These are phyloP conservation scores for Aspergillus hortae DNA, from an alignment of 2,329 filamentous ascomycete genomes.

Conservation along the genomic window DNA sequence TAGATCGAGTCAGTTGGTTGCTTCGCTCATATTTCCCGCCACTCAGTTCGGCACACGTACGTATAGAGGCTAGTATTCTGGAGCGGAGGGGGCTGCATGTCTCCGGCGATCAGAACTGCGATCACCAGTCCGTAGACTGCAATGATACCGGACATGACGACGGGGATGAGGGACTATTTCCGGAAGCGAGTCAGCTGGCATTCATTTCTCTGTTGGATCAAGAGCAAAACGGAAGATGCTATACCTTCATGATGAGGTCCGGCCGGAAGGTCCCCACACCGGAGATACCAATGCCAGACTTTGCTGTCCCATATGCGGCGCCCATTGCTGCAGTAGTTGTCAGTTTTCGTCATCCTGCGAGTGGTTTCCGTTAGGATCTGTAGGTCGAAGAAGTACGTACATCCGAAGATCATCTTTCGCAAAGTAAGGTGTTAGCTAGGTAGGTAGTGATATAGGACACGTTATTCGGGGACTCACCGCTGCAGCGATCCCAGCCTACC, in stretches of 20 bases:
- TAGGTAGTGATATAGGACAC: background rate
- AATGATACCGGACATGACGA: constrained; percentile 97
- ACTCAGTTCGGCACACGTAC: constrained; percentile 45
- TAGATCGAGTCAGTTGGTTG: constrained; percentile 32
- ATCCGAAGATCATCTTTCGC: constrained; percentile 50
- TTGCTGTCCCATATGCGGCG: constrained; percentile 66
- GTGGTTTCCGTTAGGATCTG: background rate
- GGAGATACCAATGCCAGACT: constrained; percentile 65
- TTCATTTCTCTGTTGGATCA: no score
- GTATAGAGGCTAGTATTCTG: constrained; percentile 79
- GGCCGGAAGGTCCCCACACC: constrained; percentile 64
- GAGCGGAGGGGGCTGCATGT: constrained; percentile 69
- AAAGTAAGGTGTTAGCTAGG: constrained; percentile 20
- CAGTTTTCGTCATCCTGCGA: constrained; percentile 10
- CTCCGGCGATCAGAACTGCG: constrained; percentile 89
- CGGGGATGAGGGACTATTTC: constrained; percentile 48
- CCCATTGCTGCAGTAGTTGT: constrained; percentile 51
- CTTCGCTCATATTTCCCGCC: background rate
- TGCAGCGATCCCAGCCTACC: constrained; percentile 47
- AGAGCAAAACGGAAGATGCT: constrained; percentile 4
- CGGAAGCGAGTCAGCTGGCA: background rate
- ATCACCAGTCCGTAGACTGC: constrained; percentile 97
- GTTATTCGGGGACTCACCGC: constrained; percentile 38
- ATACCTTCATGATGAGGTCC: constrained; percentile 67
- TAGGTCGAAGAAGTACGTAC: constrained; percentile 32